These are phyloP conservation scores for Eustoma russellianum DNA, from an alignment of 257 asterid species.

Conservation along the genomic window DNA sequence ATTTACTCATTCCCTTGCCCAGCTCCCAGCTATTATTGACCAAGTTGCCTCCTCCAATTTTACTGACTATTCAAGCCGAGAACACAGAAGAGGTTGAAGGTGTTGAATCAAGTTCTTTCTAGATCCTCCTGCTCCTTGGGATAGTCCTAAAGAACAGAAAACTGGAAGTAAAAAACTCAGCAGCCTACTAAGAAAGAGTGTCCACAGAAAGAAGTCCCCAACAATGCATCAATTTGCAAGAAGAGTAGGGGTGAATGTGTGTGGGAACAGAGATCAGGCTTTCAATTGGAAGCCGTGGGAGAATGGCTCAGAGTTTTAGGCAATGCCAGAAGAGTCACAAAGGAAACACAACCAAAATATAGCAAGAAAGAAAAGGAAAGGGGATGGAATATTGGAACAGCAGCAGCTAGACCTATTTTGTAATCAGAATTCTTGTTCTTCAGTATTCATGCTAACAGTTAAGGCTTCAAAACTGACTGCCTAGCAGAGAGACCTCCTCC, in stretches of 20 bases:
- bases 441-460: not conserved
- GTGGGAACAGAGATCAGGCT: slow-evolving; percentile 90
- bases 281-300: slow-evolving; percentile 81
- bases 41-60: slow-evolving; percentile 38
- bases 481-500: not conserved
- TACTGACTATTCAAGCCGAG: slow-evolving; percentile 42
- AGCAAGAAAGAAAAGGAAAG: slow-evolving; percentile 74
- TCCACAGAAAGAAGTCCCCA: slow-evolving; percentile 68
- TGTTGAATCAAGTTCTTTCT: slow-evolving; percentile 30
- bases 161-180: slow-evolving; percentile 42
- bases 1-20: slow-evolving; percentile 72
- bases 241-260: slow-evolving; percentile 66
- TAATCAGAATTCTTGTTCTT: too few relatives aligned
- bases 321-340: slow-evolving; percentile 53
- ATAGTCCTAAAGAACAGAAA: slow-evolving; percentile 54
- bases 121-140: slow-evolving; percentile 37
- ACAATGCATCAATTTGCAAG: slow-evolving; percentile 48
- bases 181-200: slow-evolving; percentile 48
- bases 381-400: slow-evolving; percentile 79
- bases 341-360: slow-evolving; percentile 53
- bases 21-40: slow-evolving; percentile 17
- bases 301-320: slow-evolving; percentile 55
- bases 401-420: slow-evolving; percentile 38
- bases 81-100: slow-evolving; percentile 16
- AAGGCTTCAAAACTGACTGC: not conserved